Evolutionary conservation across 129 eudicot genomes (phyloP).

Genomic region (Daucus carota): DNA sequence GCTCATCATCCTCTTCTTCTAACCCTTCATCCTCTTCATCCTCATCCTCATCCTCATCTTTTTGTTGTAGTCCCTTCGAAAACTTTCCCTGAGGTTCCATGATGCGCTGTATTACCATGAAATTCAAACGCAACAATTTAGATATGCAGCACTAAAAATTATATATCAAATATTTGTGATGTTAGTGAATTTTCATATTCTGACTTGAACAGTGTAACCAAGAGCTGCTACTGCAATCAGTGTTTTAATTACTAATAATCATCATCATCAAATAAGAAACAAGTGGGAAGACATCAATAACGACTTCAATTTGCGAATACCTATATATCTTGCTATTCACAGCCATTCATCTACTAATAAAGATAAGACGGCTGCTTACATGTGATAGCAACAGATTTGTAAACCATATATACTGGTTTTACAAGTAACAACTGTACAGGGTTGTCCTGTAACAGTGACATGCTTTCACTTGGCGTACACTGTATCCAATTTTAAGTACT

Average conservation of each 20-base stretch:
- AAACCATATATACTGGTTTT: not conserved
- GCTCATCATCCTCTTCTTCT: conserved; percentile 55
- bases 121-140: not conserved
- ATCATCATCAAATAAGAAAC: not conserved
- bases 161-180: not conserved
- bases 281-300: not conserved
- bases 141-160: not conserved
- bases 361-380: not conserved
- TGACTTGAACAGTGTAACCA: not conserved
- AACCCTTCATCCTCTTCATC: conserved; percentile 35
- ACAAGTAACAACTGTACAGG: too few species aligned
- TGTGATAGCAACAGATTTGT: not conserved
- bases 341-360: not conserved
- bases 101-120: conserved; percentile 1
- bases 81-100: conserved; percentile 13
- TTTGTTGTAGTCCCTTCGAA: conserved; percentile 22
- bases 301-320: not conserved
- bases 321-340: not conserved
- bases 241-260: not conserved
- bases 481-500: not conserved
- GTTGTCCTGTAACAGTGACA: too few species aligned
- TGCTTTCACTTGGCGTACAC: not conserved
- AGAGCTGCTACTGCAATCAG: not conserved
- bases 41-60: conserved; percentile 50
- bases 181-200: not conserved